A percentile compares a stretch with the other conserved stretches of the same genome.
Conservation (phyloP, 768 basidiomycete genomes). For the Cantharellus cinnabarinus region DNA sequence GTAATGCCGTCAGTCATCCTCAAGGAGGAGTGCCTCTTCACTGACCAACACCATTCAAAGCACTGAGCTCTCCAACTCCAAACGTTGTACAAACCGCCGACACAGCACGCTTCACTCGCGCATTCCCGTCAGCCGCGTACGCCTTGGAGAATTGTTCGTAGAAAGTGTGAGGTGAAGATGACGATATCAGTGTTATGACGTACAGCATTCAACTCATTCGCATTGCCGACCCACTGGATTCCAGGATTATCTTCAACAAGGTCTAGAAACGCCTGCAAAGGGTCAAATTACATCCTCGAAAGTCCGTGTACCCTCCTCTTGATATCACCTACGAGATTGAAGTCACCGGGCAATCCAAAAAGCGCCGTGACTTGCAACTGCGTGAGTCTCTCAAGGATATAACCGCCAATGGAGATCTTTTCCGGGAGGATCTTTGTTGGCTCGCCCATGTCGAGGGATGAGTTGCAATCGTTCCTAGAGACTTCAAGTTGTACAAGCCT, state of each 20-base stretch:
- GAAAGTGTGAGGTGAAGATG: neutral
- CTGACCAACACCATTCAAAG: conserved; percentile 63
- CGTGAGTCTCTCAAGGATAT: conserved; percentile 17
- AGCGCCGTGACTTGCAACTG: conserved; percentile 30
- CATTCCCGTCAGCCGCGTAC: conserved; percentile 88
- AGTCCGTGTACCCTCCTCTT: neutral
- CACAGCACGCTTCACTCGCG: conserved; percentile 49
- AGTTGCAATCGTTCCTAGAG: too few species aligned
- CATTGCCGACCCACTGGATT: conserved; percentile 73
- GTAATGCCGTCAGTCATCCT: conserved; percentile 19
- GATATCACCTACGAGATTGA: conserved; percentile 36
- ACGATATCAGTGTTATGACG: conserved; percentile 25
- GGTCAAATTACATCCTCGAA: neutral
- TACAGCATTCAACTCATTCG: conserved; percentile 8
- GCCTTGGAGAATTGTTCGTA: conserved; percentile 23
- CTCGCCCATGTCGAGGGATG: neutral
- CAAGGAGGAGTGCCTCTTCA: conserved; percentile 14
- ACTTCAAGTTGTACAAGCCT: too few species aligned
- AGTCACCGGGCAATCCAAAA: conserved; percentile 79
- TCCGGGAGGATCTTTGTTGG: conserved; percentile 4
- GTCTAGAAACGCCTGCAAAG: conserved; percentile 28
- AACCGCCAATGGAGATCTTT: conserved; percentile 15
- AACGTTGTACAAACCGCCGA: conserved; percentile 49
- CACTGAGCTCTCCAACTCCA: conserved; percentile 85
- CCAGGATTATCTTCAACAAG: conserved; percentile 57